These are phyloP conservation scores for Eucalyptus cladocalyx DNA, from an alignment of 345 rosid species.

Conservation along the genomic window DNA sequence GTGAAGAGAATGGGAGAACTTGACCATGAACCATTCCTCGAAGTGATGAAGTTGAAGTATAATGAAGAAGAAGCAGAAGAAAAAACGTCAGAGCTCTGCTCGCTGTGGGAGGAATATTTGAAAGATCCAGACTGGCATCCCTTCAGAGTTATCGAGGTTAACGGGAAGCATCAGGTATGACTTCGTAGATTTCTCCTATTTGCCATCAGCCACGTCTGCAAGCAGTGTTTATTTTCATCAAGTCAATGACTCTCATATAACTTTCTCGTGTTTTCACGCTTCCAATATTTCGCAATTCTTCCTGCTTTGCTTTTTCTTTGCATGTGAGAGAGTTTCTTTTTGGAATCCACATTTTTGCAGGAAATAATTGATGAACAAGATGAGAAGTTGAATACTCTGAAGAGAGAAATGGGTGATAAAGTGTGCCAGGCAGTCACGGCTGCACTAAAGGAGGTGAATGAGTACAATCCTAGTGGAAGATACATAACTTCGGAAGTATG, in stretches of 20 bases:
- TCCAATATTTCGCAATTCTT: background rate
- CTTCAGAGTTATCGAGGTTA: conserved; percentile 38
- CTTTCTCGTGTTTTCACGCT: background rate
- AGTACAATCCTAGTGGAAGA: conserved; percentile 90
- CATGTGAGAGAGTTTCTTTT: background rate
- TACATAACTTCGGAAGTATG: conserved; percentile 72
- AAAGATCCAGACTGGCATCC: conserved; percentile 98
- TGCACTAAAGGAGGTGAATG: conserved; percentile 68
- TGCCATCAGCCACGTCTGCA: background rate
- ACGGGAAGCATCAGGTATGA: conserved; percentile 57
- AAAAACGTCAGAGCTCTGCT: conserved; percentile 64
- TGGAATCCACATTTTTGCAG: conserved; percentile 14
- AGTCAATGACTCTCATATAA: background rate
- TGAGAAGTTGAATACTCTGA: conserved; percentile 50
- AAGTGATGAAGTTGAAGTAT: conserved; percentile 68
- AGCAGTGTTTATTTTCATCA: background rate
- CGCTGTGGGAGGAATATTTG: conserved; percentile 88
- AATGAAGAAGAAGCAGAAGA: conserved; percentile 61
- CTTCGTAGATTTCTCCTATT: background rate
- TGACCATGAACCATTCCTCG: conserved; percentile 58
- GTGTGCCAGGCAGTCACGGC: conserved; percentile 46
- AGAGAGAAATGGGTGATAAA: conserved; percentile 43
- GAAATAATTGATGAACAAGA: conserved; percentile 54
- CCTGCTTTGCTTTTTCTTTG: background rate
- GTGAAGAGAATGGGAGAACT: conserved; percentile 98